A percentile compares a stretch with the other conserved stretches of the same genome.
phyloP scores from a whole-genome alignment of 2,329 filamentous ascomycete species.

The Geosmithia putterillii region DNA sequence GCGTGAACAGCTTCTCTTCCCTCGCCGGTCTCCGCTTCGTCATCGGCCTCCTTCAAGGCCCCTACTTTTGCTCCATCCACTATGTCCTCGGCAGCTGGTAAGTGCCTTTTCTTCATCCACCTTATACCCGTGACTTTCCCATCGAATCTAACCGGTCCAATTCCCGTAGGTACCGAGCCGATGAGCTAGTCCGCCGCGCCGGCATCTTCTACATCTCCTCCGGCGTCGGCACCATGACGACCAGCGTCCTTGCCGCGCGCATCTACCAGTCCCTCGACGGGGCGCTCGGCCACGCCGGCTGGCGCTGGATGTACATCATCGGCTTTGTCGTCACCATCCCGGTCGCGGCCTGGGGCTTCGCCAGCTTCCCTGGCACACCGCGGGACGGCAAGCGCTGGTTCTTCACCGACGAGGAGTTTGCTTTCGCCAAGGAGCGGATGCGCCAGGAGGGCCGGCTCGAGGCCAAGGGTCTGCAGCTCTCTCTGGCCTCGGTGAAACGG shows the following conservation, averaged over 20 bases:
- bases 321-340: slow-evolving; percentile 41
- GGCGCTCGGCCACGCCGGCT: slow-evolving; percentile 30
- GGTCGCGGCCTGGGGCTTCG: slow-evolving; percentile 34
- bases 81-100: slow-evolving; percentile 24
- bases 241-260: slow-evolving; percentile 34
- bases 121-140: too few species aligned
- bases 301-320: slow-evolving; percentile 47
- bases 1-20: slow-evolving; percentile 33
- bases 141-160: neutral
- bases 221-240: slow-evolving; percentile 37
- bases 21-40: slow-evolving; percentile 40
- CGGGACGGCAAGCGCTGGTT: neutral
- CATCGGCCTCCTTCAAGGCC: slow-evolving; percentile 37
- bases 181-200: slow-evolving; percentile 32
- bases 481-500: neutral
- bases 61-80: slow-evolving; percentile 27
- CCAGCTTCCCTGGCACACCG: slow-evolving; percentile 34
- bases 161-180: slow-evolving; percentile 22
- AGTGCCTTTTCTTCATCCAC: neutral
- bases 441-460: neutral
- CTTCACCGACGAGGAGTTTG: slow-evolving; percentile 1
- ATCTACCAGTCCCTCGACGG: slow-evolving; percentile 26
- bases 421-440: neutral
- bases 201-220: slow-evolving; percentile 37
- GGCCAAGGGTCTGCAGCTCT: neutral